phyloP scores from a whole-genome alignment of 768 basidiomycete genomes.

The Phaeotremella skinneri region DNA sequence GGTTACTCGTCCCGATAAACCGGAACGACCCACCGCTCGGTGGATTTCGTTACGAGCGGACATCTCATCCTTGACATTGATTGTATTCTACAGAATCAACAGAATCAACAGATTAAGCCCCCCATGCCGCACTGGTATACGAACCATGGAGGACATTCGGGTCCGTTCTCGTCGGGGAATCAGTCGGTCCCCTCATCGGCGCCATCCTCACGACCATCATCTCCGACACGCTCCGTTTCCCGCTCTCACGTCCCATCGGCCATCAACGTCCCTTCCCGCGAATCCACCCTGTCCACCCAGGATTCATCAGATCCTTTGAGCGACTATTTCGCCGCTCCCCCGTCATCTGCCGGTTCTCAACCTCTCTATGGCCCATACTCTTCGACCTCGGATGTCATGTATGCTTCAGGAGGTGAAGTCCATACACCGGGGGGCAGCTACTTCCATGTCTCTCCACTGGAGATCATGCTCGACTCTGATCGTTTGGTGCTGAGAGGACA shows the following conservation, averaged over 20 bases:
- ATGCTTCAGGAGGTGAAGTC: constrained; percentile 14
- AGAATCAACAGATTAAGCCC: not conserved
- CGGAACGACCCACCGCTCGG: not conserved
- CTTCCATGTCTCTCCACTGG: constrained; percentile 53
- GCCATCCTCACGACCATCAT: constrained; percentile 22
- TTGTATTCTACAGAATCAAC: no score
- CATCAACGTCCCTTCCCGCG: constrained; percentile 7
- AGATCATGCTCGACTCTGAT: constrained; percentile 72
- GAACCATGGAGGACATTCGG: not conserved
- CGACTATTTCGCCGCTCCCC: constrained; percentile 15
- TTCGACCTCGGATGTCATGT: constrained; percentile 8
- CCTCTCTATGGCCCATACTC: constrained; percentile 1
- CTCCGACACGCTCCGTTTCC: constrained; percentile 21
- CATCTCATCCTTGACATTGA: no score
- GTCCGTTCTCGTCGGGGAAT: not conserved
- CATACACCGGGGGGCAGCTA: constrained; percentile 26
- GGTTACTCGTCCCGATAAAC: not conserved
- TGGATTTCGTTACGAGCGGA: not conserved
- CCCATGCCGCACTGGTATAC: not conserved
- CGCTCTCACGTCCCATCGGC: constrained; percentile 16
- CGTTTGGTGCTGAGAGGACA: constrained; percentile 71
- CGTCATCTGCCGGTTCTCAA: constrained; percentile 1
- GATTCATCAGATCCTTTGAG: constrained; percentile 16
- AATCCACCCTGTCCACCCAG: constrained; percentile 10
- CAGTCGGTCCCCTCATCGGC: constrained; percentile 10